These are phyloP conservation scores for Linum usitatissimum DNA, from an alignment of 345 rosid species.

Conservation along the genomic window DNA sequence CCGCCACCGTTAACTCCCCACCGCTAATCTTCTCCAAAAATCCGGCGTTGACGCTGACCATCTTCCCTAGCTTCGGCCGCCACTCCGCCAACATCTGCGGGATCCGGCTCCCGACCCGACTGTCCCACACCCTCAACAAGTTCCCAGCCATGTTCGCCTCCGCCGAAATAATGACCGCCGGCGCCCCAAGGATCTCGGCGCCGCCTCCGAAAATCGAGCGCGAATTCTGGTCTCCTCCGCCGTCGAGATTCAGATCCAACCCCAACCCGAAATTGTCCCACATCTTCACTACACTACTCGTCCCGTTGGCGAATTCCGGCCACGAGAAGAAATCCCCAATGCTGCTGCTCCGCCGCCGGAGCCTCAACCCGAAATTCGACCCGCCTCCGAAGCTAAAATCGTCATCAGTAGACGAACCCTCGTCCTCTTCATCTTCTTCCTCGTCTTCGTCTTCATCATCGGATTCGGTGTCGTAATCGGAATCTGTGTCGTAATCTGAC, in stretches of 20 bases:
- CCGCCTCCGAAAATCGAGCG: slow-evolving; percentile 15
- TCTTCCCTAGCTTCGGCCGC: slow-evolving; percentile 33
- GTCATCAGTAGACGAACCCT: slow-evolving; percentile 12
- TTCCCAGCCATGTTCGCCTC: slow-evolving; percentile 18
- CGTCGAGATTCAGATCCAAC: slow-evolving; percentile 22
- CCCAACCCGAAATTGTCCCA: slow-evolving; percentile 44
- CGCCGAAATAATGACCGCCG: slow-evolving; percentile 33
- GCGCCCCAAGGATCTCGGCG: slow-evolving; percentile 21
- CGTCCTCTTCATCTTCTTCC: slow-evolving; percentile 8
- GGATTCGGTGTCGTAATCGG: not conserved
- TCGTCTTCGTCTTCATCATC: slow-evolving; percentile 22
- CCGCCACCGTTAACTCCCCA: slow-evolving; percentile 37
- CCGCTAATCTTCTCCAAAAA: slow-evolving; percentile 26
- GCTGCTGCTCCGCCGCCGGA: slow-evolving; percentile 32
- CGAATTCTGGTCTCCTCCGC: slow-evolving; percentile 5
- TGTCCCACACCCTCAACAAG: slow-evolving; percentile 51
- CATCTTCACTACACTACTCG: slow-evolving; percentile 45
- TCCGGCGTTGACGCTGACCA: slow-evolving; percentile 19
- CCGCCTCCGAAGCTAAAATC: slow-evolving; percentile 39
- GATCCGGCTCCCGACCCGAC: slow-evolving; percentile 28
- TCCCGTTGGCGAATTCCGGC: slow-evolving; percentile 34
- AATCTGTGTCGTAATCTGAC: not conserved
- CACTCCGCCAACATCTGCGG: slow-evolving; percentile 64
- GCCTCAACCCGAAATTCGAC: slow-evolving; percentile 18
- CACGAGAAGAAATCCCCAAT: slow-evolving; percentile 33